Evolutionary conservation across 371 early-diverging fungal genomes (phyloP).

Genomic region (Rhizomucor pusillus): DNA sequence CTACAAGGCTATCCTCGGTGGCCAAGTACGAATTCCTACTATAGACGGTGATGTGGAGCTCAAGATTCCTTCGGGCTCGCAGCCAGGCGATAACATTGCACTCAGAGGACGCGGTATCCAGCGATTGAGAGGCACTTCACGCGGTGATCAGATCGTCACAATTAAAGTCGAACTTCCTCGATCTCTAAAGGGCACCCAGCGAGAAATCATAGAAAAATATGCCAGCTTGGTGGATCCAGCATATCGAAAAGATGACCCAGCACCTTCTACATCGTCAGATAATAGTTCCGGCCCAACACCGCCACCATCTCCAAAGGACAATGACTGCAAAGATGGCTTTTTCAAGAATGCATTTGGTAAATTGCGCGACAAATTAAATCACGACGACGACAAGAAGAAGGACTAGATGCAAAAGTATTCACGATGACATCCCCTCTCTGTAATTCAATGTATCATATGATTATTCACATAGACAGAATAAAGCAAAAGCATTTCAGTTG

Average conservation of each 20-base stretch:
- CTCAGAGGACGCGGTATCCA: slow-evolving; percentile 76
- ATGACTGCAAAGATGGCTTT: slow-evolving; percentile 12
- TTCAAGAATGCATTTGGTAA: slow-evolving; percentile 34
- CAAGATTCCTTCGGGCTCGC: slow-evolving; percentile 79
- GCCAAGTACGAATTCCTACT: slow-evolving; percentile 82
- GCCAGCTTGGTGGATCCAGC: slow-evolving; percentile 34
- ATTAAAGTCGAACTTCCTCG: slow-evolving; percentile 77
- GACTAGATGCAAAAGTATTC: neutral
- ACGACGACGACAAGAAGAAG: slow-evolving; percentile 26
- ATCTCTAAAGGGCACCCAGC: slow-evolving; percentile 34
- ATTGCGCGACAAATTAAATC: slow-evolving; percentile 20
- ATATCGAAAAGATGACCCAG: slow-evolving; percentile 19
- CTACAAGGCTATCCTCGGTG: slow-evolving; percentile 84
- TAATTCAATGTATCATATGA: neutral
- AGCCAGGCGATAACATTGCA: slow-evolving; percentile 80
- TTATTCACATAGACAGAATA: neutral
- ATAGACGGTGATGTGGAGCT: slow-evolving; percentile 93
- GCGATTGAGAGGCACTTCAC: slow-evolving; percentile 43
- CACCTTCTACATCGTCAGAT: slow-evolving; percentile 1
- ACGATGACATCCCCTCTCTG: neutral
- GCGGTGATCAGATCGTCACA: slow-evolving; percentile 87
- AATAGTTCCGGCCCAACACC: slow-evolving; percentile 11
- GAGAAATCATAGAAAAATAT: slow-evolving; percentile 32
- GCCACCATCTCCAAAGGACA: slow-evolving; percentile 11
- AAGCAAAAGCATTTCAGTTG: neutral